These are phyloP conservation scores for Colletotrichum sp. DNA, from an alignment of 2,329 filamentous ascomycete species.

Conservation along the genomic window DNA sequence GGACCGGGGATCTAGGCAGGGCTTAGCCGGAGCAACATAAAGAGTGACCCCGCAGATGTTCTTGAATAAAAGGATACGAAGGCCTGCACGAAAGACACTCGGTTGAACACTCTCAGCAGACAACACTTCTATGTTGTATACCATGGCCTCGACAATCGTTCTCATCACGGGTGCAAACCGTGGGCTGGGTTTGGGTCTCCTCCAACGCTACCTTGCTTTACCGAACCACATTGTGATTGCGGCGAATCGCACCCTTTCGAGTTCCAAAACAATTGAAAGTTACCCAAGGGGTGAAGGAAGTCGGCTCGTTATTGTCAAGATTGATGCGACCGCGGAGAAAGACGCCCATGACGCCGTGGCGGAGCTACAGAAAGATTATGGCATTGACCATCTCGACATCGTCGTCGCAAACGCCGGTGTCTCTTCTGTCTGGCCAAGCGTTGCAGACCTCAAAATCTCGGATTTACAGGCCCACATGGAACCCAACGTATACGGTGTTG, in stretches of 20 bases:
- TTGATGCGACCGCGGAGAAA: constrained; percentile 39
- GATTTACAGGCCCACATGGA: constrained; percentile 41
- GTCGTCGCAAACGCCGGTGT: constrained; percentile 59
- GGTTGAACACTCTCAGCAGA: background rate
- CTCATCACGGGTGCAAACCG: constrained; percentile 43
- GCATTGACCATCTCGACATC: constrained; percentile 49
- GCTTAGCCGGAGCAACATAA: background rate
- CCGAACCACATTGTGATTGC: constrained; percentile 59
- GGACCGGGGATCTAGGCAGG: background rate
- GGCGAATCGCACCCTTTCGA: constrained; percentile 36
- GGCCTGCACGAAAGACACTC: background rate
- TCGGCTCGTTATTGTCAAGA: constrained; percentile 42
- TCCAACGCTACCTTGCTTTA: constrained; percentile 44
- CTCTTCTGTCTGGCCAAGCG: constrained; percentile 30
- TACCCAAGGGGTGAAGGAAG: constrained; percentile 40
- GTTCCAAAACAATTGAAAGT: constrained; percentile 30
- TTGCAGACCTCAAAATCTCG: constrained; percentile 34
- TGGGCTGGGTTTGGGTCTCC: constrained; percentile 39
- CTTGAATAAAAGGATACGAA: background rate
- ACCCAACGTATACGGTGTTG: constrained; percentile 35
- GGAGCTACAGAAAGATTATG: constrained; percentile 28
- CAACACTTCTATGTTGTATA: background rate
- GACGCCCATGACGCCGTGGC: constrained; percentile 37
- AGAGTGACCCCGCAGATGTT: background rate
- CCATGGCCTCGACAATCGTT: background rate